A percentile compares a stretch with the other conserved stretches of the same genome.
Conservation (phyloP, 2,329 filamentous ascomycete genomes). For the Nothopassalora personata region DNA sequence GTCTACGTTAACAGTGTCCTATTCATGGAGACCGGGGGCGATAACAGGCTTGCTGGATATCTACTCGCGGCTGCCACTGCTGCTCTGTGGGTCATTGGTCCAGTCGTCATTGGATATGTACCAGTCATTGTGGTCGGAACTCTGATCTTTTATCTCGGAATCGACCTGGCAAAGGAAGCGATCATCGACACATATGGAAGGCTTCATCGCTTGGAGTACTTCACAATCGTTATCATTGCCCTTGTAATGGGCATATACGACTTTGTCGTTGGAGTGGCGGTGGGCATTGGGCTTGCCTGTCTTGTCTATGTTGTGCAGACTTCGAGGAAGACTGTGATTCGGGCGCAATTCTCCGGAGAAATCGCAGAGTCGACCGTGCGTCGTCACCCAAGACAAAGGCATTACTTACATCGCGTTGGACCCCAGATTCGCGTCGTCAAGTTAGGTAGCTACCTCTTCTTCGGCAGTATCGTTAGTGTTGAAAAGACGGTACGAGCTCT, state of each 20-base stretch:
- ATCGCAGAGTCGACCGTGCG: conserved; percentile 88
- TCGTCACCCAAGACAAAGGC: conserved; percentile 80
- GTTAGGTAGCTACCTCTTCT: conserved; percentile 92
- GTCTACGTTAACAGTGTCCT: conserved; percentile 98
- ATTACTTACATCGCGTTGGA: conserved; percentile 79
- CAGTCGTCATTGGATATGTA: conserved; percentile 85
- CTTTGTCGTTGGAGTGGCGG: conserved; percentile 88
- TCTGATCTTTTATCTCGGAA: conserved; percentile 89
- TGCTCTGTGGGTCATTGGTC: conserved; percentile 77
- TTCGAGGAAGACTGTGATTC: conserved; percentile 80
- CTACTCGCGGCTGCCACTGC: conserved; percentile 77
- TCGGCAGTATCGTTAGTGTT: conserved; percentile 93
- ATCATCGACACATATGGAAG: conserved; percentile 85
- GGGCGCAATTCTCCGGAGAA: conserved; percentile 83
- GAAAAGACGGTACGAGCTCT: conserved; percentile 80
- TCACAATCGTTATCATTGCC: conserved; percentile 84
- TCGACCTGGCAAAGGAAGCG: conserved; percentile 85
- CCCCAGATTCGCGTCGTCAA: conserved; percentile 88
- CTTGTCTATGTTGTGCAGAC: conserved; percentile 87
- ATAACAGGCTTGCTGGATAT: conserved; percentile 77
- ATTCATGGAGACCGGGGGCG: conserved; percentile 87
- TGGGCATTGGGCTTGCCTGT: conserved; percentile 88
- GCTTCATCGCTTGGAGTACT: conserved; percentile 77
- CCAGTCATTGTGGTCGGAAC: conserved; percentile 96
- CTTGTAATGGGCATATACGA: conserved; percentile 95